These are phyloP conservation scores for Friedmanniomyces simplex DNA, from an alignment of 495 filamentous ascomycete genomes.

Conservation along the genomic window DNA sequence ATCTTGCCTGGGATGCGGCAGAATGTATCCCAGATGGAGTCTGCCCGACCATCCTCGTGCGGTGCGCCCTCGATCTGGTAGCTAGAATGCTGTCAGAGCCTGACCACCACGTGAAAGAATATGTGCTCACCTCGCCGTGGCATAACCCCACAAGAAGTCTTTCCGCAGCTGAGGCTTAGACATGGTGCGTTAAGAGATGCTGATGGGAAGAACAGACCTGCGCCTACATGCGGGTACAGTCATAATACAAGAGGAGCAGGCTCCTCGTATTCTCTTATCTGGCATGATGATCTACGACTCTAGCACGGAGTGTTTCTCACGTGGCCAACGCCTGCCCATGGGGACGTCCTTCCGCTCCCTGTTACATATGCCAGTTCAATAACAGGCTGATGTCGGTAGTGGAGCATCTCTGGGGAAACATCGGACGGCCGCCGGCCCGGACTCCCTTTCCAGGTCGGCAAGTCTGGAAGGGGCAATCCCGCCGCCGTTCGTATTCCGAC, in stretches of 20 bases:
- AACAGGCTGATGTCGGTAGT: not conserved
- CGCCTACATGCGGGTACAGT: too few relatives aligned
- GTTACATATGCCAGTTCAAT: not conserved
- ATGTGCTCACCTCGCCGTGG: slow-evolving; percentile 52
- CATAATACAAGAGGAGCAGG: too few relatives aligned
- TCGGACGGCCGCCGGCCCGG: not conserved
- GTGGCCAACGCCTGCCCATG: too few relatives aligned
- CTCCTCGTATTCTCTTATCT: too few relatives aligned
- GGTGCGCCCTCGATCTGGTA: slow-evolving; percentile 32
- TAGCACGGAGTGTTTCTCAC: too few relatives aligned
- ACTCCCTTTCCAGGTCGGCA: too few relatives aligned
- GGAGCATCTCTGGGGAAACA: not conserved
- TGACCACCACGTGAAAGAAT: not conserved
- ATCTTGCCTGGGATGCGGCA: slow-evolving; percentile 25
- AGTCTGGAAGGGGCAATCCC: too few relatives aligned
- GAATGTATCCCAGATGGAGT: slow-evolving; percentile 27
- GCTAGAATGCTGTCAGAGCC: slow-evolving; percentile 19
- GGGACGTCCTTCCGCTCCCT: too few relatives aligned
- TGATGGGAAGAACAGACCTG: not conserved
- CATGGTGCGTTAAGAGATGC: slow-evolving; percentile 6
- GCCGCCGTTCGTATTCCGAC: too few relatives aligned
- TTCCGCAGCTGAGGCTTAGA: slow-evolving; percentile 42
- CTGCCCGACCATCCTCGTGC: slow-evolving; percentile 28
- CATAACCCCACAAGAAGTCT: slow-evolving; percentile 76
- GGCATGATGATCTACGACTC: too few relatives aligned